Evolutionary conservation across 805 yeast genomes (phyloP).

Genomic region (Spathaspora passalidarum): DNA sequence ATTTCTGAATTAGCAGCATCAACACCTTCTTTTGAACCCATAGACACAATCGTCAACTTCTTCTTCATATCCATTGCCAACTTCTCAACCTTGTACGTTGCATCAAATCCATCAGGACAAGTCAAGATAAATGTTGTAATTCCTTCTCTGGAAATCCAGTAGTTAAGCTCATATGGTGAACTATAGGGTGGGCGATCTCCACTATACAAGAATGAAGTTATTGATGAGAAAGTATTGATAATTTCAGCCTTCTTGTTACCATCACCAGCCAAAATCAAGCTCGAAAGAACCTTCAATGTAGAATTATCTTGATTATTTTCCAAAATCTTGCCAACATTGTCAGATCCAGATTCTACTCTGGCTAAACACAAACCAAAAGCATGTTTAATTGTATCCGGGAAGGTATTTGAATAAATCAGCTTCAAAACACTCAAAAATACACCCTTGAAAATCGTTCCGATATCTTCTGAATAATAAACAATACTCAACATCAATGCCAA

Average conservation of each 20-base stretch:
- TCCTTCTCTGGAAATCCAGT: slow-evolving; percentile 21
- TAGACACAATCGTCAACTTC: slow-evolving; percentile 47
- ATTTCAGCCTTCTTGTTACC: slow-evolving; percentile 2
- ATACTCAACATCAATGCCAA: slow-evolving; percentile 41
- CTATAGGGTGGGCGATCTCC: slow-evolving; percentile 15
- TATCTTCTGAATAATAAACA: slow-evolving; percentile 20
- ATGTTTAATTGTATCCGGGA: not conserved
- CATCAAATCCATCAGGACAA: slow-evolving; percentile 64
- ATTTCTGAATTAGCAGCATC: slow-evolving; percentile 57
- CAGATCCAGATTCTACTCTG: slow-evolving; percentile 3
- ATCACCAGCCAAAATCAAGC: slow-evolving; percentile 11
- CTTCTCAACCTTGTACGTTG: slow-evolving; percentile 50
- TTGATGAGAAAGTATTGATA: slow-evolving; percentile 1
- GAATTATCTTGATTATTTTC: slow-evolving; percentile 16
- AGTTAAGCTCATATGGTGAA: slow-evolving; percentile 28
- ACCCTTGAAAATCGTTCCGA: slow-evolving; percentile 20
- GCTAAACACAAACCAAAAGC: slow-evolving; percentile 8
- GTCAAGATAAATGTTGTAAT: slow-evolving; percentile 48
- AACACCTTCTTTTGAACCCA: slow-evolving; percentile 73
- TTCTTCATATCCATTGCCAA: slow-evolving; percentile 32
- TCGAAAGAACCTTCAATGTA: slow-evolving; percentile 13
- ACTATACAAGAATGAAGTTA: slow-evolving; percentile 3
- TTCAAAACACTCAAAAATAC: slow-evolving; percentile 12
- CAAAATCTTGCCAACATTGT: slow-evolving; percentile 8
- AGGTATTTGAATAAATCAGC: slow-evolving; percentile 1